Evolutionary conservation across 78 protist species (phyloP).

Genomic region (Dictyostelium brefeldianum): DNA sequence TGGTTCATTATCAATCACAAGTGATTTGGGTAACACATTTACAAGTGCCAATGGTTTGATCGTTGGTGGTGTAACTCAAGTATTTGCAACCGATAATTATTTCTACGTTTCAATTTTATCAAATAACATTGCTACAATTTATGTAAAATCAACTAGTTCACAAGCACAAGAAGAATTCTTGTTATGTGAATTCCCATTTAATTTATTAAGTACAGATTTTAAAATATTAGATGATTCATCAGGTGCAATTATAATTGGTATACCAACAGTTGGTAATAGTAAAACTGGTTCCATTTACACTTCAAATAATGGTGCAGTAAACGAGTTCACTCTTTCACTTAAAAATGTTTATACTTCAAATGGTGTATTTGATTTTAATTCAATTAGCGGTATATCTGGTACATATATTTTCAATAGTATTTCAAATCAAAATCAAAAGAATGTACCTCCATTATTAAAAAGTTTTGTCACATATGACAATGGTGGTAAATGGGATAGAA

Average conservation of each 20-base stretch:
- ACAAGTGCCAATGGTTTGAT: not conserved
- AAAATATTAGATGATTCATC: conserved; percentile 23
- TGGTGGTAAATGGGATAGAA: conserved; percentile 56
- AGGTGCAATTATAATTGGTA: conserved; percentile 48
- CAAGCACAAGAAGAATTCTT: conserved; percentile 18
- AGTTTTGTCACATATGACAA: conserved; percentile 41
- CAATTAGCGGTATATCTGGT: conserved; percentile 34
- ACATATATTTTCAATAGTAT: conserved; percentile 30
- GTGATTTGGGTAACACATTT: conserved; percentile 16
- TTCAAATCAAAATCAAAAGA: not conserved
- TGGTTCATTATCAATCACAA: not conserved
- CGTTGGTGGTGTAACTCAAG: conserved; percentile 7
- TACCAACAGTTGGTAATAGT: not conserved
- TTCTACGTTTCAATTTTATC: conserved; percentile 23
- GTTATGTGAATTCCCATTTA: conserved; percentile 39
- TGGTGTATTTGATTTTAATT: conserved; percentile 28
- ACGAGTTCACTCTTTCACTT: not conserved
- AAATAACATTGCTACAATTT: not conserved
- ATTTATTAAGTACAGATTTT: conserved; percentile 18
- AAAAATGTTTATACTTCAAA: not conserved
- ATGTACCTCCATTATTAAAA: not conserved
- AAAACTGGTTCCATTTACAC: not conserved
- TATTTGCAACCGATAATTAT: conserved; percentile 8
- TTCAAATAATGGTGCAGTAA: conserved; percentile 19
- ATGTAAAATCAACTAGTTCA: not conserved